Evolutionary conservation across 2,329 filamentous ascomycete genomes (phyloP).

Genomic region (Phyllosticta citriasiana): DNA sequence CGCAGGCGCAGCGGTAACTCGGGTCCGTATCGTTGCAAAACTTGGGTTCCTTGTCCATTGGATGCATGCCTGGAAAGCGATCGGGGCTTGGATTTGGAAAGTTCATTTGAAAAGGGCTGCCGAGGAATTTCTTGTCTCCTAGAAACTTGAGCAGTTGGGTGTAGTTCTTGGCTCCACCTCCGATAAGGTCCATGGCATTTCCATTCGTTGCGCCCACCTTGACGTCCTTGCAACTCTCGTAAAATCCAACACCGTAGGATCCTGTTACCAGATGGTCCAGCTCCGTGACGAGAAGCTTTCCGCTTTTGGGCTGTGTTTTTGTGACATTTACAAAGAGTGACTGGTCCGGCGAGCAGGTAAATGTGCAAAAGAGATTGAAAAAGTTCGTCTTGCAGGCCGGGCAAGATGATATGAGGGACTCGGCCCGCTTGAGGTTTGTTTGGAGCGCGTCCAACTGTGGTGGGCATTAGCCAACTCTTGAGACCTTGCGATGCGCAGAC

Average conservation of each 20-base stretch:
- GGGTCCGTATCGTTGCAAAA: constrained; percentile 85
- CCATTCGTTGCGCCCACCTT: constrained; percentile 94
- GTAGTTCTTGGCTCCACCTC: constrained; percentile 87
- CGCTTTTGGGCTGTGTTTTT: constrained; percentile 50
- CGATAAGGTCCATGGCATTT: constrained; percentile 91
- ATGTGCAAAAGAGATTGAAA: constrained; percentile 95
- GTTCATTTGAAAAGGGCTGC: constrained; percentile 97
- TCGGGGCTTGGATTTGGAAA: constrained; percentile 56
- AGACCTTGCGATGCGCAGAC: constrained; percentile 5
- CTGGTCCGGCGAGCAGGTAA: constrained; percentile 95
- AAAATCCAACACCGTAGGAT: constrained; percentile 78
- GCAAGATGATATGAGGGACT: constrained; percentile 82
- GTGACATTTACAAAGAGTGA: constrained; percentile 94
- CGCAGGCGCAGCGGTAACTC: constrained; percentile 79
- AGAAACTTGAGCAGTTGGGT: constrained; percentile 80
- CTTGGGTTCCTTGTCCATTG: constrained; percentile 63
- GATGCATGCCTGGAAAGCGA: constrained; percentile 57
- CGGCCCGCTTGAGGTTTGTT: constrained; percentile 75
- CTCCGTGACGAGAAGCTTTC: constrained; percentile 68
- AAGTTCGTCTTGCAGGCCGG: constrained; percentile 98
- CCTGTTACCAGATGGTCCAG: constrained; percentile 82
- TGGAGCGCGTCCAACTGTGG: constrained; percentile 65
- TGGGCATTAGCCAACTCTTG: background rate
- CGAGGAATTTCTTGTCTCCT: constrained; percentile 80
- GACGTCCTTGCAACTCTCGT: constrained; percentile 96